A percentile compares a stretch with the other conserved stretches of the same genome.
Conservation (phyloP, 2,329 filamentous ascomycete genomes). For the Fusarium musae region DNA sequence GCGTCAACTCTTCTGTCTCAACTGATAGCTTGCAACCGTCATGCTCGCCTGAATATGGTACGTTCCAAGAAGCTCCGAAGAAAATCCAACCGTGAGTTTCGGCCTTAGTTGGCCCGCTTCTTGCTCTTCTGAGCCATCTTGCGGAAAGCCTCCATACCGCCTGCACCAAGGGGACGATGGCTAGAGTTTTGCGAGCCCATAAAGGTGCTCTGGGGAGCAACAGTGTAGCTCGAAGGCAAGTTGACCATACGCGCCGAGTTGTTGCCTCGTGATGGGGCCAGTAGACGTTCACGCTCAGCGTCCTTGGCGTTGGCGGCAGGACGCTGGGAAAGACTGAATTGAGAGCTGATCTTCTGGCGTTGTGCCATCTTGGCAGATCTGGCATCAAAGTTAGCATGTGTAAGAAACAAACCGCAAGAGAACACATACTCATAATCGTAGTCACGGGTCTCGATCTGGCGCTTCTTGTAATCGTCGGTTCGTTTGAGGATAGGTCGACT, state of each 20-base stretch:
- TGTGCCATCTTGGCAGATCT: slow-evolving; percentile 66
- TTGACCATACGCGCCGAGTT: slow-evolving; percentile 68
- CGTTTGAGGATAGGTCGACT: slow-evolving; percentile 92
- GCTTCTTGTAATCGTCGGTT: slow-evolving; percentile 94
- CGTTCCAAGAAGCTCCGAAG: background rate
- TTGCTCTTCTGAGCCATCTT: slow-evolving; percentile 74
- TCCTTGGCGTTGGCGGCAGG: slow-evolving; percentile 58
- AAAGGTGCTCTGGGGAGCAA: slow-evolving; percentile 71
- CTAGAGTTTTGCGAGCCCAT: slow-evolving; percentile 63
- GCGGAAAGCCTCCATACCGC: slow-evolving; percentile 72
- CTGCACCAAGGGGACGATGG: slow-evolving; percentile 70
- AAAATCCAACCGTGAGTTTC: background rate
- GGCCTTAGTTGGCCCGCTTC: slow-evolving; percentile 52
- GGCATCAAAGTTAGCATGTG: slow-evolving; percentile 29
- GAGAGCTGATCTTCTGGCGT: slow-evolving; percentile 58
- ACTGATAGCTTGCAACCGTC: slow-evolving; percentile 35
- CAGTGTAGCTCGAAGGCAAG: slow-evolving; percentile 67
- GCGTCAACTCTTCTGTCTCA: slow-evolving; percentile 30
- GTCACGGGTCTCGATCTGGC: slow-evolving; percentile 71
- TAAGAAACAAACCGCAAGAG: background rate
- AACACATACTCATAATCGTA: slow-evolving; percentile 69
- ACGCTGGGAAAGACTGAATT: slow-evolving; percentile 63
- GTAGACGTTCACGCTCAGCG: slow-evolving; percentile 66
- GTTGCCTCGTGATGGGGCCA: slow-evolving; percentile 64
- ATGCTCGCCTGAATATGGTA: slow-evolving; percentile 1